Evolutionary conservation across 768 basidiomycete species (phyloP).

Genomic region (Collybiopsis luxurians): DNA sequence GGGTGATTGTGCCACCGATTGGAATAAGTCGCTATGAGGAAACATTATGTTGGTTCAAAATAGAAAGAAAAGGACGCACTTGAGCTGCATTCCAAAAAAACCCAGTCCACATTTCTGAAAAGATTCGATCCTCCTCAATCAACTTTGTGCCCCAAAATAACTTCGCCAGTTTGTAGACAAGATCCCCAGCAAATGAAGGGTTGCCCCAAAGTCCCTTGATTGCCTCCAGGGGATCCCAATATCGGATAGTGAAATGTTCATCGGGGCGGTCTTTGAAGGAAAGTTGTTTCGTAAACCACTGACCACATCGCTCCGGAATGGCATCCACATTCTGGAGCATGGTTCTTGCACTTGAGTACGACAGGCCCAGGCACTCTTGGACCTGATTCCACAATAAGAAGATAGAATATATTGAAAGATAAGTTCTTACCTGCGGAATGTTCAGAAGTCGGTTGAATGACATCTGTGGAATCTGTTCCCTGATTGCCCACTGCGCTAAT

Average conservation of each 20-base stretch:
- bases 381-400: not conserved
- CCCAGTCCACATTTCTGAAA: not conserved
- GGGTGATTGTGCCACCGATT: slow-evolving; percentile 16
- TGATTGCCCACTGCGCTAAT: not conserved
- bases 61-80: not conserved
- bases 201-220: slow-evolving; percentile 7
- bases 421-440: not conserved
- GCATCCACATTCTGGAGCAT: slow-evolving; percentile 7
- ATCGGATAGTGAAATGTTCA: slow-evolving; percentile 2
- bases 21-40: slow-evolving; percentile 1
- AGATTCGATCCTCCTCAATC: not conserved
- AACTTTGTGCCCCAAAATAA: slow-evolving; percentile 3
- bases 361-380: not conserved
- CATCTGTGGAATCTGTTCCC: not conserved
- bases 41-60: not conserved
- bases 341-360: not conserved
- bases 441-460: not conserved
- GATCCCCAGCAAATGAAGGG: not conserved
- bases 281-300: slow-evolving; percentile 1
- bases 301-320: slow-evolving; percentile 4
- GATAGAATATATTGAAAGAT: not conserved
- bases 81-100: not conserved
- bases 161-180: slow-evolving; percentile 21
- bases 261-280: not conserved
- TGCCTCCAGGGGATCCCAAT: slow-evolving; percentile 10